Evolutionary conservation across 805 yeast species (phyloP), one percentile per base, ranked within the genome.

Genomic region (Martiniozyma abietophila): DNA sequence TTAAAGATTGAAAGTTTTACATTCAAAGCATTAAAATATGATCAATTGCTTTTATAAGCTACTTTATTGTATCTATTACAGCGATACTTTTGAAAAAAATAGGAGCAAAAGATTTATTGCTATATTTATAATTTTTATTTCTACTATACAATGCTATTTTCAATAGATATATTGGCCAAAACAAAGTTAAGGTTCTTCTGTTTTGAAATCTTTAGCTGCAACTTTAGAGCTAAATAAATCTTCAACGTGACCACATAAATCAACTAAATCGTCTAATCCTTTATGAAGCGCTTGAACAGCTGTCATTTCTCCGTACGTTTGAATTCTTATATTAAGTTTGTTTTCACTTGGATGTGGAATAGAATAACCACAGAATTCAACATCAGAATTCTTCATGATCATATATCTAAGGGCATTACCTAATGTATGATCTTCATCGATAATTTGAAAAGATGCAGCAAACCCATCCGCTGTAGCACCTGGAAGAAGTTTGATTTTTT

Each of bases 261-360:
- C 88, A 41, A 77, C 67, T 46, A 92, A 68, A 53, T 88, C 94
- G 42, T 81, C 82, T 41, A 92, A 69, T 17, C 97, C 97, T 57
- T 85, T 83, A 49, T 84, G 88, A 27, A 92, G 67, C 1, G 96
- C 97, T 56, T 89, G 95, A 25, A 83, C 76, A 4, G 97, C 97
- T 4, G 96, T 79, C 44, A 74, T 70, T 40, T 61, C 62, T 32
- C 80, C 96, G 53, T 86, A 88, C 1, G 98, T 92, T 63, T 92
- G 98, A 43, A 92, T 85, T 62, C 98, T 76, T 38, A 92, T 57
- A 61, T 92, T 85, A 60, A 92, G 65, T 47, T 81, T 80, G 41
- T 84, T 69, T 61, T 92, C 98, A 23, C 95, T 83, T 14, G 98
- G 98, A 60, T 92, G 98, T 8, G 98, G 98, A 46, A 92, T 92